Percentiles rank a stretch among this genome's conserved stretches.
These are phyloP conservation scores for Epichloe typhina DNA, from an alignment of 2,329 filamentous ascomycete genomes.

Conservation along the genomic window DNA sequence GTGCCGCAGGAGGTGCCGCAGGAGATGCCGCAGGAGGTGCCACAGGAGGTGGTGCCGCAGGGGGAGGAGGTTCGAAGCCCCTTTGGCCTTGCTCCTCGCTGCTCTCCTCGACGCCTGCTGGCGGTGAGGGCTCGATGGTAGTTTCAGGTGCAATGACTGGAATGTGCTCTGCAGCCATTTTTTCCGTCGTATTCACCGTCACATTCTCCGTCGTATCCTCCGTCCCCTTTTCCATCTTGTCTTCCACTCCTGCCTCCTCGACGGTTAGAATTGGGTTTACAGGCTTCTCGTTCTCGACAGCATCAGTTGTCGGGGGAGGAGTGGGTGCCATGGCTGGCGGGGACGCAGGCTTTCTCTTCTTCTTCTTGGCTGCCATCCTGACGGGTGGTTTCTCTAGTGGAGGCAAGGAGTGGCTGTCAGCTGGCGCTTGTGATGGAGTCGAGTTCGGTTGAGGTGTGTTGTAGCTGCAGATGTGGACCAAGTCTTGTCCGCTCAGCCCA, in stretches of 20 bases:
- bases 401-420: constrained; percentile 13
- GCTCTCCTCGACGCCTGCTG: background rate
- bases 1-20: background rate
- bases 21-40: no score
- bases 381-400: constrained; percentile 12
- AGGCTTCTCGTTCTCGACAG: constrained; percentile 22
- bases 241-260: background rate
- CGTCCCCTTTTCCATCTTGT: background rate
- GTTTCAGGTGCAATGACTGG: constrained; percentile 4
- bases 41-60: no score
- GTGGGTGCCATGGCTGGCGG: constrained; percentile 20
- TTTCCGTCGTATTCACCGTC: background rate
- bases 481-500: constrained; percentile 21
- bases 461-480: constrained; percentile 23
- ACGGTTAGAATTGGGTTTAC: constrained; percentile 13
- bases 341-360: constrained; percentile 9
- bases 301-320: constrained; percentile 26
- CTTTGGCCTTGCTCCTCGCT: background rate
- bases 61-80: background rate
- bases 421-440: background rate
- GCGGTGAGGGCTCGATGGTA: background rate
- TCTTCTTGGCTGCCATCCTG: constrained; percentile 10
- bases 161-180: constrained; percentile 1
- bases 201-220: background rate
- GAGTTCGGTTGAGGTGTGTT: constrained; percentile 14